A percentile compares a stretch with the other conserved stretches of the same genome.
Evolutionary conservation across 495 filamentous ascomycete species (phyloP).

Genomic region (Stereocaulon alpinum): DNA sequence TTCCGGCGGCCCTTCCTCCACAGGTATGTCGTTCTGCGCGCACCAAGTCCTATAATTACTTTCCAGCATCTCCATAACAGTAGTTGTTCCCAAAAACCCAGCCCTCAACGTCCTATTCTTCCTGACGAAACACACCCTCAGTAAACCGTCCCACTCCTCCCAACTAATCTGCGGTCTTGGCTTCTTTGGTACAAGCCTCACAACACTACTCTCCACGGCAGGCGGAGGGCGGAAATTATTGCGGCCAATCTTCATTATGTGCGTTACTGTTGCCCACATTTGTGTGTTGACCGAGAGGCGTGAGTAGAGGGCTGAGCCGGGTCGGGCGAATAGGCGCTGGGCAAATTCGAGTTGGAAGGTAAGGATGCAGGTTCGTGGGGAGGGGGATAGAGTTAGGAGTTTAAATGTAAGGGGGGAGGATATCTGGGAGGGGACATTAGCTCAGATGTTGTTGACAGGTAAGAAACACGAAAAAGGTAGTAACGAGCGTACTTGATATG

Average conservation of each 20-base stretch:
- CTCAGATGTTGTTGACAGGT: neutral
- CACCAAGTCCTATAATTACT: conserved; percentile 84
- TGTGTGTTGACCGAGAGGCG: conserved; percentile 84
- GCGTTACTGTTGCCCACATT: conserved; percentile 81
- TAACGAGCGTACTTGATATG: conserved; percentile 51
- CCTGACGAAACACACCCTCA: conserved; percentile 73
- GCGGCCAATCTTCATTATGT: conserved; percentile 85
- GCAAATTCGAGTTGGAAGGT: conserved; percentile 85
- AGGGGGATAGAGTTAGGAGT: conserved; percentile 66
- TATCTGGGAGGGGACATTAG: conserved; percentile 43
- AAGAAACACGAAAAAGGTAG: neutral
- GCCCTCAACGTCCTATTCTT: conserved; percentile 71
- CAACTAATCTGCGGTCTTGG: conserved; percentile 79
- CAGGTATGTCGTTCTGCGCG: conserved; percentile 63
- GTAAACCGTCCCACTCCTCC: conserved; percentile 87
- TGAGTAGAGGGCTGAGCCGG: conserved; percentile 76
- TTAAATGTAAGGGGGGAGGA: conserved; percentile 85
- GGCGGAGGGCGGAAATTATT: conserved; percentile 95
- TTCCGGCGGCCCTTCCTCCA: conserved; percentile 58
- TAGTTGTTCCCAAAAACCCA: conserved; percentile 61
- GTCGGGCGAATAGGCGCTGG: conserved; percentile 62
- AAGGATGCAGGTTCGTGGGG: conserved; percentile 68
- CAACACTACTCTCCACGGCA: conserved; percentile 77
- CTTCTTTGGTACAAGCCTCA: conserved; percentile 64
- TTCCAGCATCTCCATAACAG: conserved; percentile 71